A percentile compares a stretch with the other conserved stretches of the same genome.
Conservation (phyloP, 345 rosid species). For the Microcos paniculata region DNA sequence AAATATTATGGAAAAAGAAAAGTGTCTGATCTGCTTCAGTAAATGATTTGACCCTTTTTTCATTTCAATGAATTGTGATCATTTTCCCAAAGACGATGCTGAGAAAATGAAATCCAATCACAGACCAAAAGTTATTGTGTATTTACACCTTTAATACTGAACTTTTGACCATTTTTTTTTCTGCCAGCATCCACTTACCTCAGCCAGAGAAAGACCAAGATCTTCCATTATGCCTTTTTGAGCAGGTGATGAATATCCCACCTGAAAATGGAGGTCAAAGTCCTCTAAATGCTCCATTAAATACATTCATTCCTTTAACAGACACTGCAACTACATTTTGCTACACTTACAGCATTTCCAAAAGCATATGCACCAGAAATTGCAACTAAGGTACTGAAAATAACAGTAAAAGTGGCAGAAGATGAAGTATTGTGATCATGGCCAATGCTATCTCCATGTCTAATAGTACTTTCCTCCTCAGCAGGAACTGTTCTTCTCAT, state of each 20-base stretch:
- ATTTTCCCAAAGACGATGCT: not conserved
- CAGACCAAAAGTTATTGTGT: not conserved
- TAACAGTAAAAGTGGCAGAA: not conserved
- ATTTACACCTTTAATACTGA: too few species aligned
- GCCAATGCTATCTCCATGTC: not conserved
- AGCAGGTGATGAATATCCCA: slow-evolving; percentile 48
- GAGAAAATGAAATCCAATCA: not conserved
- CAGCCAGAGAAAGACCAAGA: slow-evolving; percentile 39
- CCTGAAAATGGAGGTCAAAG: not conserved
- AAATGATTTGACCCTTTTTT: not conserved
- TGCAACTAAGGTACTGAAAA: slow-evolving; percentile 14
- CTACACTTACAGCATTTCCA: slow-evolving; percentile 10
- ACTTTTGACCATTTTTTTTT: too few species aligned
- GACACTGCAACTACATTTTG: not conserved
- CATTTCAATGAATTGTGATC: not conserved
- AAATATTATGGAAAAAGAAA: not conserved
- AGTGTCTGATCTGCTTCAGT: not conserved
- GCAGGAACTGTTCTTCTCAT: not conserved
- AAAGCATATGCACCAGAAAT: slow-evolving; percentile 6
- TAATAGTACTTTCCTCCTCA: not conserved
- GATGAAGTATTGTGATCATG: not conserved
- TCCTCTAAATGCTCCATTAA: not conserved
- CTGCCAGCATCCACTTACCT: slow-evolving; percentile 16
- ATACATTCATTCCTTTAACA: not conserved
- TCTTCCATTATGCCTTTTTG: slow-evolving; percentile 42